Evolutionary conservation across 148 eudicot genomes (phyloP).

Genomic region (Vaccinium macrocarpon): DNA sequence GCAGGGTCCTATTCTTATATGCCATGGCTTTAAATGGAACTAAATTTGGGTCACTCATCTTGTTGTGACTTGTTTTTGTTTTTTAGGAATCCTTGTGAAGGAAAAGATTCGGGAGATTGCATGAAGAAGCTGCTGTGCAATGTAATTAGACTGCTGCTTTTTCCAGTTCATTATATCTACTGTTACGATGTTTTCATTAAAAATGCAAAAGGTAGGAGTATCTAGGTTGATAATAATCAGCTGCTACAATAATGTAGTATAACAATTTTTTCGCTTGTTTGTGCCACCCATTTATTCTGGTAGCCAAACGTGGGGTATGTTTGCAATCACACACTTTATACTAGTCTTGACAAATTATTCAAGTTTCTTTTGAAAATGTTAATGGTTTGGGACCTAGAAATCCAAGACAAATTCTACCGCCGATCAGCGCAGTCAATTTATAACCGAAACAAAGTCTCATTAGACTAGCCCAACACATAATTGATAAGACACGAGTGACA

Average conservation of each 20-base stretch:
- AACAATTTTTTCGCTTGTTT: not conserved
- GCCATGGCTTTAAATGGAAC: not conserved
- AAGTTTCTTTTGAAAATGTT: no score
- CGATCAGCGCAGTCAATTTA: not conserved
- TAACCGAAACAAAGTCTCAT: not conserved
- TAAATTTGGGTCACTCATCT: not conserved
- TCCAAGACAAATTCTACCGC: no score
- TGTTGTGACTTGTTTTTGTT: not conserved
- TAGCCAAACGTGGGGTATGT: not conserved
- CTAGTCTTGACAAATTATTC: no score
- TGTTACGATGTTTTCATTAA: not conserved
- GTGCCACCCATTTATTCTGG: not conserved
- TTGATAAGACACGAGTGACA: not conserved
- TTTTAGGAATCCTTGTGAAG: not conserved
- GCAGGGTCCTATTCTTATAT: not conserved
- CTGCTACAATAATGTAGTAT: not conserved
- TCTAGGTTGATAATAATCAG: not conserved
- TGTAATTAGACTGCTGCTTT: not conserved
- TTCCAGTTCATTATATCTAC: not conserved
- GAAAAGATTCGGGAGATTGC: not conserved
- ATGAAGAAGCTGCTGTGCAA: not conserved
- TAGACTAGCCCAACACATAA: not conserved
- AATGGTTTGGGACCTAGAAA: no score
- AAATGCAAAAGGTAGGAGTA: not conserved
- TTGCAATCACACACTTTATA: not conserved